Conservation (phyloP, 257 asterid species). For the Thymus quinquecostatus region DNA sequence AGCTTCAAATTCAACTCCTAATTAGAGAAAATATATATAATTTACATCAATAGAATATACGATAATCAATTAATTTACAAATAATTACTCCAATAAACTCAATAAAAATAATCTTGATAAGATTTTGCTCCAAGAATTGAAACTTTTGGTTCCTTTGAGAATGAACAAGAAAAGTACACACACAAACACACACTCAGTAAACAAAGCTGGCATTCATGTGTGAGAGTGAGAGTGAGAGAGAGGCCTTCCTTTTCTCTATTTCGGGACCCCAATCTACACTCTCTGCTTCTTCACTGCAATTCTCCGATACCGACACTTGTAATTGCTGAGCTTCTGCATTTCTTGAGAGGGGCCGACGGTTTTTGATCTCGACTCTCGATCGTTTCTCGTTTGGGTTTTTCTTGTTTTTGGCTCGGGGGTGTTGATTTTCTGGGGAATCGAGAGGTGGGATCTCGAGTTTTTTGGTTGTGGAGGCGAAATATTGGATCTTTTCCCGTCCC, state of each 20-base stretch:
- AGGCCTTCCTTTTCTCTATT: neutral
- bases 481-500: conserved; percentile 6
- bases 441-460: conserved; percentile 35
- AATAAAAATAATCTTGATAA: conserved; percentile 20
- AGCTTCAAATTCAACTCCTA: neutral
- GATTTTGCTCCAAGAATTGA: conserved; percentile 38
- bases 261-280: conserved; percentile 1
- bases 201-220: conserved; percentile 35
- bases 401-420: conserved; percentile 4
- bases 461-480: conserved; percentile 35
- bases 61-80: neutral
- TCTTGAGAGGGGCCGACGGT: neutral
- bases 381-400: conserved; percentile 35
- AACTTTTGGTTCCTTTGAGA: conserved; percentile 3
- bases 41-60: conserved; percentile 9
- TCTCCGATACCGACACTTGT: conserved; percentile 10
- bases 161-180: neutral
- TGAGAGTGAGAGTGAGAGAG: neutral
- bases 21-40: conserved; percentile 11
- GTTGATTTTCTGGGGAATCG: conserved; percentile 30
- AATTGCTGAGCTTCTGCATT: conserved; percentile 21
- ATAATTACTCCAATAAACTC: too few species aligned
- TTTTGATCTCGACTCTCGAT: conserved; percentile 18
- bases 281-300: neutral
- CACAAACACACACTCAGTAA: conserved; percentile 6